Base-by-base conservation (phyloP, 441 rosid species). In the Erodium moschatum region DNA sequence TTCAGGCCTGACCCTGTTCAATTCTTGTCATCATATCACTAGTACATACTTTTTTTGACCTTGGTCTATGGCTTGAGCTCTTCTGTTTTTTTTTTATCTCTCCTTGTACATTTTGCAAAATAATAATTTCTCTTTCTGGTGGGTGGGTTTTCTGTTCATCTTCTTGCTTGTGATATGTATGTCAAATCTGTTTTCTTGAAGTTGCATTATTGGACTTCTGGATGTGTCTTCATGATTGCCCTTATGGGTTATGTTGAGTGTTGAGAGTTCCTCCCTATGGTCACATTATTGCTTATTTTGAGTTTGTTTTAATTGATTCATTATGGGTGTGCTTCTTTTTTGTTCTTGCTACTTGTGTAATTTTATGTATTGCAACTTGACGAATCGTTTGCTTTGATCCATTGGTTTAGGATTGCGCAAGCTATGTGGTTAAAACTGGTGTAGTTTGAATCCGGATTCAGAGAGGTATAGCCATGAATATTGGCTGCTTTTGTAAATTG, bases 401-500 rank as follows among this genome's bases (percentile, higher is more conserved):
- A 35, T 48, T 48, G 54, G 54, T n/a, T 48, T 62, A 74, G 72
- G 72, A 12, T 44, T 69, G 67, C 62, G 71, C 42, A 63, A 50
- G 50, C 56, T 50, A 70, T 63, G 75, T 65, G 78, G 72, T 69
- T 74, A 21, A 69, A 58, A 35, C 46, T 44, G 69, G 48, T 58
- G 67, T 56, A 74, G 40, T 33, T 74, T 38, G 69, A 74, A 15
- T 63, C 73, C 69, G 38, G 44, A 18, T 9, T 64, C 11, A 38
- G 66, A 19, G 29, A 19, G 3, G 29, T 24, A 9, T 20, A 42
- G 46, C 81, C 63, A 92, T 92, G 98, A 73, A 64, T 75, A 83
- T 21, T 71, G 64, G 76, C 38, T 88, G 92, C 80, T 87, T 87
- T 56, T 81, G 87, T 70, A 18, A 69, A 58, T 71, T 80, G 72